Base-by-base conservation (phyloP, 345 rosid species). In the Mangifera indica region DNA sequence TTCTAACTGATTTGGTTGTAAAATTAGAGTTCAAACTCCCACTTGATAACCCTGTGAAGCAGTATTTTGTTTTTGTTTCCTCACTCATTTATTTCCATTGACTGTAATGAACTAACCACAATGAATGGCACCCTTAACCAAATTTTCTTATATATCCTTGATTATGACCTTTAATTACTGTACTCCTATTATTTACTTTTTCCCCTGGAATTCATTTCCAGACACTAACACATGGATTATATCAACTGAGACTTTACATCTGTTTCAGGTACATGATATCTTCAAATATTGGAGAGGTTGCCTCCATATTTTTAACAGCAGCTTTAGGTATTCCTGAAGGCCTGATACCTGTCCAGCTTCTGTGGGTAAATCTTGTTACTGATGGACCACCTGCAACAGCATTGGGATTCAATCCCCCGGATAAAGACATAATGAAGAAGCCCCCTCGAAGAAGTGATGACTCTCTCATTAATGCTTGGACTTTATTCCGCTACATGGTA, bases 331-430 rank as follows among this genome's bases (percentile, higher is more conserved):
- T 89, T 71, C 95, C 95, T 0, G 95, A 89, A 74, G 89, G 90
- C 71, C 78, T 89, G 83, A 86, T 89, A 13, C 92, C 95, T 4
- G 95, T 87, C 63, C 95, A 89, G 77, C 95, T 89, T 78, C 87
- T 89, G 70, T 89, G 95, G 95, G 95, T 89, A 56, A 89, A 89
- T 80, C 89, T 89, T 40, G 95, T 89, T 14, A 89, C 95, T 0
- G 95, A 89, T 83, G 95, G 95, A 40, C 95, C 95, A 0, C 95
- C 95, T 37, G 95, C 91, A 68, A 87, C 95, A 26, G 95, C 95
- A 25, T 79, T 89, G 60, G 95, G 95, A 72, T 89, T 89, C 79
- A 89, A 89, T 66, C 95, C 95, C 64, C 89, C 95, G 0, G 95
- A 89, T 60, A 85, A 77, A 37, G 89, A 84, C 74, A 77, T 89